Evolutionary conservation across 2,329 filamentous ascomycete species (phyloP).

Genomic region (Aureobasidium uvarum): DNA sequence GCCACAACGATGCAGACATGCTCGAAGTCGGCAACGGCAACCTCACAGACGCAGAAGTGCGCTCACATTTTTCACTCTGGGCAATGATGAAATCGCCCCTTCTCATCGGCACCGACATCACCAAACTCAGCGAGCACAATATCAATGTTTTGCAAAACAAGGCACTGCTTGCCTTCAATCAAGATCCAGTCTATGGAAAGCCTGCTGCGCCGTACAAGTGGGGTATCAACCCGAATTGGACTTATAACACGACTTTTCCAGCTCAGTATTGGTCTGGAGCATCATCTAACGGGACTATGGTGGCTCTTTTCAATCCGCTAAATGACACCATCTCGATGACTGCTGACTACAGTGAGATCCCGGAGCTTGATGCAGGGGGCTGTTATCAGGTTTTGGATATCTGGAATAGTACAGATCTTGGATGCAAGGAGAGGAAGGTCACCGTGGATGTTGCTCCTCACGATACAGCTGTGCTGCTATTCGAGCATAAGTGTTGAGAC

Average conservation of each 20-base stretch:
- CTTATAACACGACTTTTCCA: background rate
- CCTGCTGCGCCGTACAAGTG: background rate
- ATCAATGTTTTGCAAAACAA: constrained; percentile 36
- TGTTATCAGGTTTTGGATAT: background rate
- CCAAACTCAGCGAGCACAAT: constrained; percentile 43
- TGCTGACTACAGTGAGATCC: background rate
- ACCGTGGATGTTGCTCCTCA: background rate
- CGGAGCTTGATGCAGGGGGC: background rate
- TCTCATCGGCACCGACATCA: constrained; percentile 50
- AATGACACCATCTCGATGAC: background rate
- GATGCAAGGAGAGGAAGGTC: background rate
- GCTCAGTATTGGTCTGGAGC: background rate
- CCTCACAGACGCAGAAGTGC: constrained; percentile 49
- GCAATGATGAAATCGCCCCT: constrained; percentile 54
- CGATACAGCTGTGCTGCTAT: background rate
- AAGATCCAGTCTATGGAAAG: constrained; percentile 41
- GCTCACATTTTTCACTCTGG: constrained; percentile 56
- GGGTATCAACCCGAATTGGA: background rate
- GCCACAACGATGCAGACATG: constrained; percentile 56
- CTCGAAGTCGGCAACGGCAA: constrained; percentile 51
- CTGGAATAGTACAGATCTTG: background rate
- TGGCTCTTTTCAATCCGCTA: background rate
- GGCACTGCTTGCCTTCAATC: constrained; percentile 51
- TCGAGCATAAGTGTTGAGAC: background rate
- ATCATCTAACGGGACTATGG: background rate